Conservation (phyloP, 2,329 filamentous ascomycete species). For the Hymenoscyphus fructigenus region DNA sequence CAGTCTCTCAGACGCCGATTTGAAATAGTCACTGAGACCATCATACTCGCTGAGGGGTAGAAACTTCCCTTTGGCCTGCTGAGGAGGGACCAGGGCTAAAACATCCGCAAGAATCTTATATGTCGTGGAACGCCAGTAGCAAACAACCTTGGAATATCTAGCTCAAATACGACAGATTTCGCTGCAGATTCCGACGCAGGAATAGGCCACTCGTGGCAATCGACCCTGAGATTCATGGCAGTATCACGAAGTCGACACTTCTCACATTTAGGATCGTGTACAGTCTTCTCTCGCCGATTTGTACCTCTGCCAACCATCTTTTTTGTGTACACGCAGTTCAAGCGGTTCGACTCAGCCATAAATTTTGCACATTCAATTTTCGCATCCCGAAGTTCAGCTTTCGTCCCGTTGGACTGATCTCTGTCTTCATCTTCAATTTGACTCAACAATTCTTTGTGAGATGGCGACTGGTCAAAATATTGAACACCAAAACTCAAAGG, state of each 20-base stretch:
- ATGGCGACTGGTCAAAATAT: constrained; percentile 46
- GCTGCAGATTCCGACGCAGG: constrained; percentile 37
- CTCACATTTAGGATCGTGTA: background rate
- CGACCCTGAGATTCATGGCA: constrained; percentile 45
- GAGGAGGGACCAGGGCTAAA: constrained; percentile 7
- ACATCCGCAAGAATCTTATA: constrained; percentile 9
- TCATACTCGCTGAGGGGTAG: background rate
- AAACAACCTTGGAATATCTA: constrained; percentile 43
- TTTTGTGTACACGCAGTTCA: background rate
- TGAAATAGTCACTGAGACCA: background rate
- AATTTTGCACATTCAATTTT: background rate
- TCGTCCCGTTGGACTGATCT: background rate
- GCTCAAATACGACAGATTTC: constrained; percentile 52
- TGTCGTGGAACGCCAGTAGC: constrained; percentile 50
- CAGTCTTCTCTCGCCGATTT: background rate
- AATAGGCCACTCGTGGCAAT: constrained; percentile 57
- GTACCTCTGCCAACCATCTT: background rate
- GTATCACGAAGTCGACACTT: background rate
- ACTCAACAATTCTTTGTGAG: constrained; percentile 37
- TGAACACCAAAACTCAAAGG: constrained; percentile 45
- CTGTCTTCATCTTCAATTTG: background rate
- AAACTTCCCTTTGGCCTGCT: background rate
- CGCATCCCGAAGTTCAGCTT: background rate
- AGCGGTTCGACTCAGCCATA: background rate
- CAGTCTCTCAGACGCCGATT: background rate